These are phyloP conservation scores for Sporothrix humicola DNA, from an alignment of 2,329 filamentous ascomycete species.

Conservation along the genomic window DNA sequence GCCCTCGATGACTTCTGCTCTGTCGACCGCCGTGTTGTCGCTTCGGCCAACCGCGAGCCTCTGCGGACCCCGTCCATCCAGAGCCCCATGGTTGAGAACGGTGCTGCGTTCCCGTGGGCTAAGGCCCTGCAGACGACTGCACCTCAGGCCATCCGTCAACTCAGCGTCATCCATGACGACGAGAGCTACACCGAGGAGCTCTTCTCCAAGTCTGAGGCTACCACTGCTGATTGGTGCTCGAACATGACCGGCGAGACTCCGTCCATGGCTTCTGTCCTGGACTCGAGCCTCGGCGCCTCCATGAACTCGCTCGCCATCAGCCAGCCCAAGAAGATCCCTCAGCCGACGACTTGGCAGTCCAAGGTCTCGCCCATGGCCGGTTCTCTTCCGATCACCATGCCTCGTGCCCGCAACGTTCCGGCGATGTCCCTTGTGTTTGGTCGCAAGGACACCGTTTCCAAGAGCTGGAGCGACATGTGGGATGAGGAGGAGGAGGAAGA, in stretches of 20 bases:
- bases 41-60: conserved; percentile 90
- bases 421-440: conserved; percentile 83
- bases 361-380: conserved; percentile 66
- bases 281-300: conserved; percentile 80
- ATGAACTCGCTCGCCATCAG: conserved; percentile 73
- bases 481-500: conserved; percentile 84
- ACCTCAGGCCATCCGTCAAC: conserved; percentile 73
- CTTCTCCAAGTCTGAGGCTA: conserved; percentile 77
- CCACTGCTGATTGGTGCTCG: conserved; percentile 75
- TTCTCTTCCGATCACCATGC: conserved; percentile 79
- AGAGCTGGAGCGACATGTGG: conserved; percentile 99
- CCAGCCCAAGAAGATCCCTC: conserved; percentile 47
- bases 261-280: conserved; percentile 81
- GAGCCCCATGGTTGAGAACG: conserved; percentile 74
- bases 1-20: conserved; percentile 91
- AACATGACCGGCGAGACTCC: conserved; percentile 76
- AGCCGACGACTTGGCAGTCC: conserved; percentile 44
- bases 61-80: conserved; percentile 94
- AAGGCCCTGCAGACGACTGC: conserved; percentile 83
- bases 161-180: conserved; percentile 82
- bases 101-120: conserved; percentile 91
- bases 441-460: conserved; percentile 80
- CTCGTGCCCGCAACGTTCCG: conserved; percentile 70
- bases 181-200: conserved; percentile 83
- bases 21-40: conserved; percentile 75